Conservation (phyloP, 2,329 filamentous ascomycete genomes). For the Fusarium sp. region DNA sequence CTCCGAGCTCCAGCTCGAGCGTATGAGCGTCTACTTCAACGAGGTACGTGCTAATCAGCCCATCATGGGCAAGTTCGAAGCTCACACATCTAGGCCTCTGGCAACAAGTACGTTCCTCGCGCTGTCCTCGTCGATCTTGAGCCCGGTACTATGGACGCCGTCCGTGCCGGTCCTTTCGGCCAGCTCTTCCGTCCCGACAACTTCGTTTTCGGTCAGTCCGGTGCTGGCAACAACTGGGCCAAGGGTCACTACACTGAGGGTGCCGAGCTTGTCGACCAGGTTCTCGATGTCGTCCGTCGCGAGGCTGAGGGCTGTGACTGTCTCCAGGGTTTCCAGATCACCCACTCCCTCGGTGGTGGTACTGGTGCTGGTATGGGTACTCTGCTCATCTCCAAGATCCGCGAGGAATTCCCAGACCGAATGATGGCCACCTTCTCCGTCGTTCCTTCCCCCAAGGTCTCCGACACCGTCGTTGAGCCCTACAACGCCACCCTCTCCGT, state of each 20-base stretch:
- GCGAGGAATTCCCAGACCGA: conserved; percentile 99
- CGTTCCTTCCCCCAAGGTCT: conserved; percentile 98
- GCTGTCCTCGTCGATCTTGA: conserved; percentile 99
- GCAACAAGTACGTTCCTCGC: conserved; percentile 99
- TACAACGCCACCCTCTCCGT: conserved; percentile 99
- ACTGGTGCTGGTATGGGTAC: conserved; percentile 99
- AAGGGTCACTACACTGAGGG: conserved; percentile 99
- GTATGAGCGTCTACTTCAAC: conserved; percentile 99
- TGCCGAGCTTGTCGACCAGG: conserved; percentile 97
- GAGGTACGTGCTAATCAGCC: conserved; percentile 55
- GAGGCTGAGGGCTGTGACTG: conserved; percentile 99
- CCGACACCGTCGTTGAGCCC: conserved; percentile 98
- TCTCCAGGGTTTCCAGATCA: conserved; percentile 99
- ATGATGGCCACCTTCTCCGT: conserved; percentile 99
- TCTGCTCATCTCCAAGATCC: conserved; percentile 99
- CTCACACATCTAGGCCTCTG: conserved; percentile 72
- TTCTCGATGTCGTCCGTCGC: conserved; percentile 97
- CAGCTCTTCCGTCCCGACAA: conserved; percentile 99
- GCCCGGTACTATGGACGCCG: conserved; percentile 99
- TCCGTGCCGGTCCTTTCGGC: conserved; percentile 96
- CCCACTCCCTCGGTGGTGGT: conserved; percentile 99
- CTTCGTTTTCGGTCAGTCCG: conserved; percentile 99
- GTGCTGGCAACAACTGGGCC: conserved; percentile 99
- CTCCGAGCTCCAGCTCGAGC: conserved; percentile 98
- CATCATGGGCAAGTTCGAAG: conserved; percentile 3